A percentile compares a stretch with the other conserved stretches of the same genome.
Evolutionary conservation across 352 stramenopile genomes (phyloP).

Genomic region (Phytophthora chlamydospora): DNA sequence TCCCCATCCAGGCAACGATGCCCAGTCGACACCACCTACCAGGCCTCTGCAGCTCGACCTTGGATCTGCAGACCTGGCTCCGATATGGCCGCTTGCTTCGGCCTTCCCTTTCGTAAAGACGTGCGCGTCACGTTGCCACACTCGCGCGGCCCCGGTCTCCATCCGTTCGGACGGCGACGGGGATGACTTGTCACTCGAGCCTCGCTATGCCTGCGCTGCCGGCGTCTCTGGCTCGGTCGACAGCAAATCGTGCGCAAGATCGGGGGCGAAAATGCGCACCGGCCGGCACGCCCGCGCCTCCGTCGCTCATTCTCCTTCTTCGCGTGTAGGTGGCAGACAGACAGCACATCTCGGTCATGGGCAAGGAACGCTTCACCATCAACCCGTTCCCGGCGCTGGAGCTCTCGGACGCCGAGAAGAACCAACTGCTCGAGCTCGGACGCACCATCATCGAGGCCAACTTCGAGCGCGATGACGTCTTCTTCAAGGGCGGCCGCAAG

Average conservation of each 20-base stretch:
- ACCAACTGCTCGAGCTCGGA: conserved; percentile 43
- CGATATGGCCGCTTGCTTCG: conserved; percentile 14
- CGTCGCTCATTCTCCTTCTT: conserved; percentile 37
- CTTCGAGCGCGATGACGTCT: conserved; percentile 38
- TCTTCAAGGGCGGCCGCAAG: conserved; percentile 37
- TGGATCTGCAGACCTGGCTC: background rate
- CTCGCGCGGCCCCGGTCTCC: background rate
- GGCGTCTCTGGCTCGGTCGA: conserved; percentile 25
- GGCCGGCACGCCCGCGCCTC: conserved; percentile 5
- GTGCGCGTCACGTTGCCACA: conserved; percentile 11
- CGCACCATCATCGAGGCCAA: conserved; percentile 44
- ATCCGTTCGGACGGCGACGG: conserved; percentile 14
- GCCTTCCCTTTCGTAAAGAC: conserved; percentile 22
- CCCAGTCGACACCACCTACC: conserved; percentile 5
- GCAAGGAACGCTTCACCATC: conserved; percentile 42
- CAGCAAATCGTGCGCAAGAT: conserved; percentile 32
- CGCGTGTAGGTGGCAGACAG: conserved; percentile 1
- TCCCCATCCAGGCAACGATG: background rate
- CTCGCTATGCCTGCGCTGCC: conserved; percentile 12
- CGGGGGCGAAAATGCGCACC: conserved; percentile 15
- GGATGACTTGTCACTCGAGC: conserved; percentile 14
- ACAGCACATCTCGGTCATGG: conserved; percentile 20
- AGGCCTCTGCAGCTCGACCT: conserved; percentile 5
- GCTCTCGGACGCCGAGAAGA: conserved; percentile 41
- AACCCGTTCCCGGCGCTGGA: conserved; percentile 45